These are phyloP conservation scores for Populus euphratica DNA, from an alignment of 345 rosid species.

Conservation along the genomic window DNA sequence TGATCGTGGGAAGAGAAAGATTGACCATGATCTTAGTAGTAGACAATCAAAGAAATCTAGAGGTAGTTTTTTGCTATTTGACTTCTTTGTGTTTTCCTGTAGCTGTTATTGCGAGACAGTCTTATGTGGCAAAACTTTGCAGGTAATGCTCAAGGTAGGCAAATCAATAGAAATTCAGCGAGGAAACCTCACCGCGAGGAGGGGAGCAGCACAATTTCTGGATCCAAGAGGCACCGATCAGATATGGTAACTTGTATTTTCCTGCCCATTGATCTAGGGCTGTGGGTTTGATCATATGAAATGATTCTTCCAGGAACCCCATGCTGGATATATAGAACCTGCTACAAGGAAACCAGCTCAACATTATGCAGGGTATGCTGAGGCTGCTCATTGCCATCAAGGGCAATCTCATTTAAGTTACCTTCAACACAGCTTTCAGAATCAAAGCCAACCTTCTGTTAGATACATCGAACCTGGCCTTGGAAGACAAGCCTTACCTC, in stretches of 20 bases:
- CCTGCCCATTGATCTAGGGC: too few relatives aligned
- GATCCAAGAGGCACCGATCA: constrained; percentile 13
- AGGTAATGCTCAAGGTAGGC: constrained; percentile 14
- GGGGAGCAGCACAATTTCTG: constrained; percentile 5
- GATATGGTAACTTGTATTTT: constrained; percentile 20
- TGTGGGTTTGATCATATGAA: constrained; percentile 2
- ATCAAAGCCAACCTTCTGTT: constrained; percentile 3
- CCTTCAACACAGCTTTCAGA: neutral
- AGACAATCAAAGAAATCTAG: constrained; percentile 6
- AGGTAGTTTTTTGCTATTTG: constrained; percentile 10
- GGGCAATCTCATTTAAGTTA: constrained; percentile 2
- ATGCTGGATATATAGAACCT: constrained; percentile 21
- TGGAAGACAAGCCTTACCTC: constrained; percentile 9
- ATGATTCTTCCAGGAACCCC: constrained; percentile 23
- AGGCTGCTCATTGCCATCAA: constrained; percentile 7
- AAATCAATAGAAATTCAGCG: constrained; percentile 1
- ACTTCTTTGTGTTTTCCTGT: neutral
- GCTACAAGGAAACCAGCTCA: neutral
- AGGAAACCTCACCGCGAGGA: constrained; percentile 5
- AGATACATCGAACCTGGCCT: constrained; percentile 8
- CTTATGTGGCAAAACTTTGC: neutral
- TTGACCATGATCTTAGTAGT: neutral
- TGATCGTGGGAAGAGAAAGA: constrained; percentile 7
- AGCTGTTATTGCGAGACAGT: neutral
- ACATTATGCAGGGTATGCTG: neutral